Evolutionary conservation across 139 green algal genomes (phyloP).

Genomic region (Spirogloea muscicola): DNA sequence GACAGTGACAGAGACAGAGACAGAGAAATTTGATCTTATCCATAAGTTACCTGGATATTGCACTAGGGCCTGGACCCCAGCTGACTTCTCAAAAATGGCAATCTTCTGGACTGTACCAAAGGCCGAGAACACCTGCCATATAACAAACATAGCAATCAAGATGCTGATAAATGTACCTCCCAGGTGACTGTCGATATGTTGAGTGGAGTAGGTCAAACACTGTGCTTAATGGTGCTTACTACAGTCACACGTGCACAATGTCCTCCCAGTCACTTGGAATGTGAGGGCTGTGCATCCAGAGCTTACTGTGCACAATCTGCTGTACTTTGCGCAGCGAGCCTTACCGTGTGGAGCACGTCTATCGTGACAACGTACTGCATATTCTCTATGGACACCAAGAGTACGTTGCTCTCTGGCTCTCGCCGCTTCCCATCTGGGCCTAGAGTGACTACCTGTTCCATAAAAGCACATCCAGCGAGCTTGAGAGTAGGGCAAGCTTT

Average conservation of each 20-base stretch:
- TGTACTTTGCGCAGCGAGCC: background rate
- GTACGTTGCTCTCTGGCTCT: slow-evolving; percentile 45
- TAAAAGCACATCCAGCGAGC: slow-evolving; percentile 28
- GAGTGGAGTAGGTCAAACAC: too few species aligned
- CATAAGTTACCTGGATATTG: slow-evolving; percentile 65
- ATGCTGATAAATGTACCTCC: too few species aligned
- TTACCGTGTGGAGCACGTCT: slow-evolving; percentile 66
- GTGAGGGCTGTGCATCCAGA: background rate
- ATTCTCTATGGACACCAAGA: slow-evolving; percentile 57
- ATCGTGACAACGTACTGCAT: slow-evolving; percentile 61
- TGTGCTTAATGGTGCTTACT: too few species aligned
- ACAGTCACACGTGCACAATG: too few species aligned
- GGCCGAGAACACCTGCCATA: slow-evolving; percentile 58
- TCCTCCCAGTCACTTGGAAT: too few species aligned
- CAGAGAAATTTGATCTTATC: too few species aligned
- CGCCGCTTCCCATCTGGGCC: slow-evolving; percentile 6
- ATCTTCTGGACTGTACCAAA: slow-evolving; percentile 69
- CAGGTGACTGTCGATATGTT: too few species aligned
- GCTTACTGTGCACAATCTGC: background rate
- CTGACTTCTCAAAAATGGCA: slow-evolving; percentile 64
- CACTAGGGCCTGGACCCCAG: slow-evolving; percentile 57
- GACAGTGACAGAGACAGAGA: too few species aligned
- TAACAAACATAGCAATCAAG: too few species aligned
- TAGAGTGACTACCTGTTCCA: background rate
- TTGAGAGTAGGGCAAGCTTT: too few species aligned